Evolutionary conservation across 441 rosid genomes (phyloP), one percentile per base, ranked within the genome.

Genomic region (Rhodomyrtus psidioides): DNA sequence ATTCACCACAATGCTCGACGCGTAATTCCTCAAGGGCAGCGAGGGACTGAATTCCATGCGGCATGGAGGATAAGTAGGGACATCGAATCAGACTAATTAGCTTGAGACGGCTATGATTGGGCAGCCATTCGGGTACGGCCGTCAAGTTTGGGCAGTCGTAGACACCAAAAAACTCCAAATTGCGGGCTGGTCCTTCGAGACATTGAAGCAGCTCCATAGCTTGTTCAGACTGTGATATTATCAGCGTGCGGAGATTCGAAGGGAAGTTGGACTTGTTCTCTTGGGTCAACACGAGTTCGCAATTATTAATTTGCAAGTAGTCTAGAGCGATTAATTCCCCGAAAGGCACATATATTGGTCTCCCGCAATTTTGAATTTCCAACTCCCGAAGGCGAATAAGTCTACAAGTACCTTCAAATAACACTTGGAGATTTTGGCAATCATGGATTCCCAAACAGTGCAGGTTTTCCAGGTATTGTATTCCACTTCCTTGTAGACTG

Each of bases 41-140:
- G 19, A 62, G 44, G 13, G 6, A 0, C 0, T 0, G 1, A 23
- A 62, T 8, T 62, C 75, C 75, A 16, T 30, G 24, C 0, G 1
- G 7, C 44, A 62, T 62, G 44, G 24, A 28, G 0, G 13, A 62
- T 62, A 62, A 4, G 24, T 62, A 28, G 75, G 44, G 75, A 62
- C 44, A 30, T 62, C 2, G 44, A 8, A 62, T 62, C 44, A 30
- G 34, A 21, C 1, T 0, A 28, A 30, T 62, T 15, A 62, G 9
- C 34, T 3, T 30, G 3, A 62, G 75, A 62, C 0, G 0, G 17
- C 44, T 30, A 8, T 62, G 75, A 30, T 62, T 62, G 21, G 44
- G 6, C 0, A 16, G 24, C 75, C 75, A 30, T 30, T 62, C 13
- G 0, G 4, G 75, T 62, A 62, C 0, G 2, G 0, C 24, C 0